phyloP scores from a whole-genome alignment of 192 early-diverging fungal genomes.

The Backusella sp. region DNA sequence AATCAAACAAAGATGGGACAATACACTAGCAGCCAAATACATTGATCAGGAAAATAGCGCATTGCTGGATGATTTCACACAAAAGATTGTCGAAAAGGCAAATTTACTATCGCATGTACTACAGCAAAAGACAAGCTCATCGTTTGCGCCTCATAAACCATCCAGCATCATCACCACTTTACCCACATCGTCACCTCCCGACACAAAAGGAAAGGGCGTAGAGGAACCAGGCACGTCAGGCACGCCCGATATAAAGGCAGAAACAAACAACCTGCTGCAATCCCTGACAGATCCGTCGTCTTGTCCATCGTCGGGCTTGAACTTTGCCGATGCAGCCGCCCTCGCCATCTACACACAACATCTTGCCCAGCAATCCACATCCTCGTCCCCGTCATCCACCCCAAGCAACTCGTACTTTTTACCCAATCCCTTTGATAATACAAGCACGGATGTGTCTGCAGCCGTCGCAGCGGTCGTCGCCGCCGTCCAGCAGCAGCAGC shows the following conservation, averaged over 20 bases:
- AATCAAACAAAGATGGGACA: constrained; percentile 35
- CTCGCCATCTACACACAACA: constrained; percentile 33
- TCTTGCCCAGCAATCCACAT: constrained; percentile 8
- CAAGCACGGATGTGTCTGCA: not conserved
- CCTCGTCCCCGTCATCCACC: not conserved
- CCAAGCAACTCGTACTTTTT: not conserved
- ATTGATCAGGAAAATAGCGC: constrained; percentile 25
- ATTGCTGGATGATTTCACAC: constrained; percentile 23
- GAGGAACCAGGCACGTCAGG: not conserved
- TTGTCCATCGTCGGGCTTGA: not conserved
- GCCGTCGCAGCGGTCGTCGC: constrained; percentile 22
- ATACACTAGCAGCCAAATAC: constrained; percentile 32
- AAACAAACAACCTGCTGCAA: not conserved
- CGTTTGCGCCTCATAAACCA: not conserved
- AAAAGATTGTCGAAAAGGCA: constrained; percentile 27
- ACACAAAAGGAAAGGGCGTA: not conserved
- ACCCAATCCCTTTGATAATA: constrained; percentile 24
- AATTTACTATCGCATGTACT: constrained; percentile 13
- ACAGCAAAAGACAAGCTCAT: not conserved
- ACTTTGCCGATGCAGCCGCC: constrained; percentile 30
- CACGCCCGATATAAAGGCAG: not conserved
- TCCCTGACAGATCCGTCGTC: not conserved
- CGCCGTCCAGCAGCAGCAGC: constrained; percentile 3
- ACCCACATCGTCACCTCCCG: not conserved
- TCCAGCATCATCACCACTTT: not conserved